Conservation (phyloP, 2,329 filamentous ascomycete genomes). For the Ascochyta viciae-villosae region DNA sequence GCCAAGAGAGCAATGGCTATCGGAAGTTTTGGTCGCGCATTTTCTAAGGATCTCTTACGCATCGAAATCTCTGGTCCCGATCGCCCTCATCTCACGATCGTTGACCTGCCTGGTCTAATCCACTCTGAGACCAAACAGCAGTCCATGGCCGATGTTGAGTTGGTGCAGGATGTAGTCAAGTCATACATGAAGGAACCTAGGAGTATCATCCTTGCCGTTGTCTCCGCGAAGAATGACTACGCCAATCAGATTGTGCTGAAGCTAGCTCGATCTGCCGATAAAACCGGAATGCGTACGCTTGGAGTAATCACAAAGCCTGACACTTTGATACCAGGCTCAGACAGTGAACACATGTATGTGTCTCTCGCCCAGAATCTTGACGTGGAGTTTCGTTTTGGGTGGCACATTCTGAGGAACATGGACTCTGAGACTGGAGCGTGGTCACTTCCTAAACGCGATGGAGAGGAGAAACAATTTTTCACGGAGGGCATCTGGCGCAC, state of each 20-base stretch:
- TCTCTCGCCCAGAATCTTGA: slow-evolving; percentile 44
- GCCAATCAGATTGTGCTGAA: slow-evolving; percentile 50
- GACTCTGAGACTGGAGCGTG: slow-evolving; percentile 27
- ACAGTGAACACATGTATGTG: slow-evolving; percentile 28
- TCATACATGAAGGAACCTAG: slow-evolving; percentile 52
- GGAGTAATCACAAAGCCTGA: slow-evolving; percentile 51
- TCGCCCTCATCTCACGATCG: slow-evolving; percentile 58
- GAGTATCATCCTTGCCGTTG: slow-evolving; percentile 57
- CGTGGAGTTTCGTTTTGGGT: slow-evolving; percentile 42
- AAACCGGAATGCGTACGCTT: neutral
- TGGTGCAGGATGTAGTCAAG: slow-evolving; percentile 56
- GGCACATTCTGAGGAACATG: slow-evolving; percentile 50
- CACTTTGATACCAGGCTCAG: slow-evolving; percentile 34
- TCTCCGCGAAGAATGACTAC: slow-evolving; percentile 52
- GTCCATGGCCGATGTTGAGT: slow-evolving; percentile 51
- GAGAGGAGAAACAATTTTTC: slow-evolving; percentile 36
- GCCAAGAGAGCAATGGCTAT: slow-evolving; percentile 59
- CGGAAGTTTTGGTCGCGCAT: slow-evolving; percentile 49
- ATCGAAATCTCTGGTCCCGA: slow-evolving; percentile 42
- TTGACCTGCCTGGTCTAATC: slow-evolving; percentile 65
- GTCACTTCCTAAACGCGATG: slow-evolving; percentile 31
- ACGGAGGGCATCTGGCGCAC: slow-evolving; percentile 24
- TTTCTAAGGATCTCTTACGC: slow-evolving; percentile 38
- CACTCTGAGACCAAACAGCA: slow-evolving; percentile 53
- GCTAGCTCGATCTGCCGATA: slow-evolving; percentile 10